These are phyloP conservation scores for Aspergillus ibericus DNA, from an alignment of 2,329 filamentous ascomycete species.

Conservation along the genomic window DNA sequence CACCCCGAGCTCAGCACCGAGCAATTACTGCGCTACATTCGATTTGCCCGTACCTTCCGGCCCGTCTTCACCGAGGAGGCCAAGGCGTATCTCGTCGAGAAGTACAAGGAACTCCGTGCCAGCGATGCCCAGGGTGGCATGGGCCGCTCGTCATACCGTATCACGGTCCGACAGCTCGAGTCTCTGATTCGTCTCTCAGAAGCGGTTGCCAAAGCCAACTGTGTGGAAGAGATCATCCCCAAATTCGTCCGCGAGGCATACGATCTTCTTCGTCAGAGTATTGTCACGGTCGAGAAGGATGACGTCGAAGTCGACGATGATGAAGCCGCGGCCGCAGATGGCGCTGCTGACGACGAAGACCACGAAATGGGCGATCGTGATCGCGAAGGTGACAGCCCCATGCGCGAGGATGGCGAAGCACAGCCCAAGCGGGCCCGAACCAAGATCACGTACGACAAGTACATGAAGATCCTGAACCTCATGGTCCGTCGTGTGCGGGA, in stretches of 20 bases:
- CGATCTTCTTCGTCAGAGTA: conserved; percentile 86
- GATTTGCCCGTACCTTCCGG: conserved; percentile 91
- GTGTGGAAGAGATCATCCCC: conserved; percentile 82
- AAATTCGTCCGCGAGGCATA: conserved; percentile 90
- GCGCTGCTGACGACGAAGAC: conserved; percentile 48
- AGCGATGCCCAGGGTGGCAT: conserved; percentile 94
- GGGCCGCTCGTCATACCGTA: conserved; percentile 92
- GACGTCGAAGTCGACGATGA: conserved; percentile 92
- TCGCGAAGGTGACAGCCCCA: conserved; percentile 53
- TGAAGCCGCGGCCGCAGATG: conserved; percentile 53
- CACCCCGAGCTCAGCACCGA: conserved; percentile 94
- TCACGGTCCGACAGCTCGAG: conserved; percentile 94
- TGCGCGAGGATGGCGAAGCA: conserved; percentile 54
- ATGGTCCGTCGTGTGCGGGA: conserved; percentile 81
- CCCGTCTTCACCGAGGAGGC: conserved; percentile 89
- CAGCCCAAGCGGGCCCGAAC: conserved; percentile 61
- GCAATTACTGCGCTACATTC: conserved; percentile 94
- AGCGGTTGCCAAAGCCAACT: conserved; percentile 98
- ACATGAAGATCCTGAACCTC: conserved; percentile 83
- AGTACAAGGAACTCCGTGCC: conserved; percentile 91
- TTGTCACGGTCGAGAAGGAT: conserved; percentile 97
- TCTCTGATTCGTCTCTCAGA: conserved; percentile 93
- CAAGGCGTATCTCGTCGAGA: conserved; percentile 78
- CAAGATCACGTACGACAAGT: conserved; percentile 94
- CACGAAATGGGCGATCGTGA: conserved; percentile 53